These are phyloP conservation scores for Pezicula rhizophila DNA, from an alignment of 2,329 filamentous ascomycete species.

Conservation along the genomic window DNA sequence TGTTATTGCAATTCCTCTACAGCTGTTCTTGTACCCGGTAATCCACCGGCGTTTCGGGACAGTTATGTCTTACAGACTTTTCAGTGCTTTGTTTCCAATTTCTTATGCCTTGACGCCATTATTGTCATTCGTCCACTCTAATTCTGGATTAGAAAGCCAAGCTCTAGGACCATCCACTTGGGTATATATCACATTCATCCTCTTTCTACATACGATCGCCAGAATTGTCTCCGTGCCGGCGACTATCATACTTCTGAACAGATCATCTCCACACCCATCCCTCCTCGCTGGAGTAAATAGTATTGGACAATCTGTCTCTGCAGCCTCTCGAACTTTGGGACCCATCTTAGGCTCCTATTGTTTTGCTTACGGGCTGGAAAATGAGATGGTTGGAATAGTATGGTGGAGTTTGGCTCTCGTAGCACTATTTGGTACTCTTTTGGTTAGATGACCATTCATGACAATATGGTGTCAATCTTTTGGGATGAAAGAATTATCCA, in stretches of 20 bases:
- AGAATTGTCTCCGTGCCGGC: constrained; percentile 53
- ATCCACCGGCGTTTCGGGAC: constrained; percentile 40
- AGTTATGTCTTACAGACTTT: constrained; percentile 55
- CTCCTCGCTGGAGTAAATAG: constrained; percentile 52
- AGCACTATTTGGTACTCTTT: too few species aligned
- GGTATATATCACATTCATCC: constrained; percentile 44
- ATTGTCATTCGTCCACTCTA: constrained; percentile 43
- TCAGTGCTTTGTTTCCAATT: constrained; percentile 58
- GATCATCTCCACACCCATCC: constrained; percentile 46
- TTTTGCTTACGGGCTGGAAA: constrained; percentile 40
- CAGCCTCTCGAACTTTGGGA: constrained; percentile 47
- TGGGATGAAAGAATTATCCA: too few species aligned
- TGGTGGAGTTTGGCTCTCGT: too few species aligned
- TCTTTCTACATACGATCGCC: constrained; percentile 49
- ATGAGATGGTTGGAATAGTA: constrained; percentile 42
- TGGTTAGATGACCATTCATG: too few species aligned
- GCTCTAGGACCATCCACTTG: constrained; percentile 37
- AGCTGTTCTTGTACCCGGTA: background rate
- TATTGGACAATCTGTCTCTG: constrained; percentile 47
- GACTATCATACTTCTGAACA: constrained; percentile 52
- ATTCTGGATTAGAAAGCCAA: constrained; percentile 15
- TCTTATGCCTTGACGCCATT: constrained; percentile 63
- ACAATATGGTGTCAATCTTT: too few species aligned
- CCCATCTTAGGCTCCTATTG: constrained; percentile 38
- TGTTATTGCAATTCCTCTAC: background rate